These are phyloP conservation scores for Pseudopithomyces chartarum DNA, from an alignment of 2,329 filamentous ascomycete species.

Conservation along the genomic window DNA sequence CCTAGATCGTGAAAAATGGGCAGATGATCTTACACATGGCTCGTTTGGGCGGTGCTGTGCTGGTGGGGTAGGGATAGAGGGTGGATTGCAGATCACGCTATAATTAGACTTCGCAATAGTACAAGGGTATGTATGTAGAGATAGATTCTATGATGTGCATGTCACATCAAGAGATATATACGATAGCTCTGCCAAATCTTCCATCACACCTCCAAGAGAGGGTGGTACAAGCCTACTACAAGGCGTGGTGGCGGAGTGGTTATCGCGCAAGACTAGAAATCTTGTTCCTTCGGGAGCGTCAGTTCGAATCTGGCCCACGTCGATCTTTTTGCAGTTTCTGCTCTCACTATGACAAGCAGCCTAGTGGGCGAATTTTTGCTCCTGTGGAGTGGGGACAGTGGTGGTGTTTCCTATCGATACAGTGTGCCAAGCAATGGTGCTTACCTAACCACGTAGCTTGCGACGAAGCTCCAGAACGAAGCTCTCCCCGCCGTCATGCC, in stretches of 20 bases:
- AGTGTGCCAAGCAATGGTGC: not conserved
- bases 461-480: not conserved
- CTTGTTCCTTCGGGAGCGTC: conserved; percentile 50
- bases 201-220: conserved; percentile 8
- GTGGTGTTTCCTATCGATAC: not conserved
- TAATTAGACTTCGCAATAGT: conserved; percentile 5
- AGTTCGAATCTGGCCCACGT: conserved; percentile 48
- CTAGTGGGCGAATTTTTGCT: not conserved
- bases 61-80: not conserved
- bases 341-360: not conserved
- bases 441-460: not conserved
- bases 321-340: conserved; percentile 31
- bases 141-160: not conserved
- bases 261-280: conserved; percentile 51
- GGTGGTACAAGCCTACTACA: conserved; percentile 21
- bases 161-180: not conserved
- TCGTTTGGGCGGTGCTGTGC: not conserved
- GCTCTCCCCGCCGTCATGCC: conserved; percentile 41
- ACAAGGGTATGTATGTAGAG: too few species aligned
- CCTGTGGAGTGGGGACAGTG: not conserved
- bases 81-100: conserved; percentile 1
- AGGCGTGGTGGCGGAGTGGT: conserved; percentile 49
- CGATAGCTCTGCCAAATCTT: not conserved
- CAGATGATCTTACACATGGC: conserved; percentile 4
- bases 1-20: not conserved